These are phyloP conservation scores for Purshia tridentata DNA, from an alignment of 306 rosid genomes.

Conservation along the genomic window DNA sequence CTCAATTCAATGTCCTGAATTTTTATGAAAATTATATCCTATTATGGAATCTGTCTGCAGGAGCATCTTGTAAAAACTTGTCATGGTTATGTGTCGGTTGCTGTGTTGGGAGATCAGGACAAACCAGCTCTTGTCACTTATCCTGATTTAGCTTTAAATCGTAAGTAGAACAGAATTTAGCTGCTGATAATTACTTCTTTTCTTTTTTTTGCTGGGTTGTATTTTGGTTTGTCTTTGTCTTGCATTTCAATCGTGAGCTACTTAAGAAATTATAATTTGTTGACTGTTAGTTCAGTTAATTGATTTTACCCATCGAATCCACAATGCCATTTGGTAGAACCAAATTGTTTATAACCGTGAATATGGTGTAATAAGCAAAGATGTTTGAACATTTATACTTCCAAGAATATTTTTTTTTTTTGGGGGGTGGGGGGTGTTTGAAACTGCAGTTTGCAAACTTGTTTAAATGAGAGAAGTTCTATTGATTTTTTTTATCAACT, in stretches of 20 bases:
- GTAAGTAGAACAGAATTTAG: constrained; percentile 46
- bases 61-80: constrained; percentile 74
- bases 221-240: constrained; percentile 4
- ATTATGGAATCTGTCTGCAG: constrained; percentile 46
- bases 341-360: too few species aligned
- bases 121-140: constrained; percentile 92
- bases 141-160: constrained; percentile 90
- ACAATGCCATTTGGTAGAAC: background rate
- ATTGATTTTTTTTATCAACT: background rate
- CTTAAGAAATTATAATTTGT: background rate
- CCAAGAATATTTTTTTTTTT: background rate
- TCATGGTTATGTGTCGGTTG: constrained; percentile 67
- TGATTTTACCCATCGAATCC: constrained; percentile 3
- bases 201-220: background rate
- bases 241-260: background rate
- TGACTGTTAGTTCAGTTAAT: constrained; percentile 7
- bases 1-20: constrained; percentile 19
- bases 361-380: background rate
- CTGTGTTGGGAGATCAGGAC: constrained; percentile 89
- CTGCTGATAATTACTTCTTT: background rate
- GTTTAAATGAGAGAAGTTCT: background rate
- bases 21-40: constrained; percentile 14
- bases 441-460: background rate
- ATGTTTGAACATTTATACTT: background rate
- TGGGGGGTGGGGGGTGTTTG: background rate